Evolutionary conservation across 495 filamentous ascomycete species (phyloP), one percentile per base, ranked within the genome.

Genomic region (Chaetomium cochliodes): DNA sequence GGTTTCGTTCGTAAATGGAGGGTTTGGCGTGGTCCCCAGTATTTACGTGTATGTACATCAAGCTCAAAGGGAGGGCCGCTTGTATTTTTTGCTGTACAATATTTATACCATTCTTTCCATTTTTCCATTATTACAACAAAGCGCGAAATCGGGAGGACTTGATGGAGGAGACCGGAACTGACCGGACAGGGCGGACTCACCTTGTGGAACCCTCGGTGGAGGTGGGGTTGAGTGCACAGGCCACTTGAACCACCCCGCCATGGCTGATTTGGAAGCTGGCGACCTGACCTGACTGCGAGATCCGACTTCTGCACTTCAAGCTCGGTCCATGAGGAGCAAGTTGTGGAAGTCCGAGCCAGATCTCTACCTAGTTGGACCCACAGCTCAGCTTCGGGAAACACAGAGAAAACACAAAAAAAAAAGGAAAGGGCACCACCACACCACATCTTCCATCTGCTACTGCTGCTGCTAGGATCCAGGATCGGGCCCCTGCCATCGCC

Each of bases 191-290:
- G 7, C 47, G 41, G 41, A 23, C 47, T 50, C 20, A 50, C 47
- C 47, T 13, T 12, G 52, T n/a, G 18, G 52, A 16, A 55, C 2
- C 51, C 52, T 33, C 30, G 47, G 59, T 62, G 59, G 50, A 62
- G 59, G 59, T 52, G 59, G 59, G 59, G 59, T 52, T 23, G 47
- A 3, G 39, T 15, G 59, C 47, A 41, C 59, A 52, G 37, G 47
- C 59, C 59, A 49, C 6, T 26, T 26, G 47, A 15, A 52, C 47
- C 51, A 57, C 59, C 59, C 59, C 47, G 50, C 47, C 59, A 42
- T 2, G 15, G 47, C 20, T 2, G 23, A 25, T 26, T 16, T 52
- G 22, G 23, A 52, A 13, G 22, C 25, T 16, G n/a, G 11, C 8
- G 23, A 16, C 47, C 20, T 50, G 2, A 22, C 3, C 47, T 23